Evolutionary conservation across 2,329 filamentous ascomycete genomes (phyloP).

Genomic region (Aureobasidium lini): DNA sequence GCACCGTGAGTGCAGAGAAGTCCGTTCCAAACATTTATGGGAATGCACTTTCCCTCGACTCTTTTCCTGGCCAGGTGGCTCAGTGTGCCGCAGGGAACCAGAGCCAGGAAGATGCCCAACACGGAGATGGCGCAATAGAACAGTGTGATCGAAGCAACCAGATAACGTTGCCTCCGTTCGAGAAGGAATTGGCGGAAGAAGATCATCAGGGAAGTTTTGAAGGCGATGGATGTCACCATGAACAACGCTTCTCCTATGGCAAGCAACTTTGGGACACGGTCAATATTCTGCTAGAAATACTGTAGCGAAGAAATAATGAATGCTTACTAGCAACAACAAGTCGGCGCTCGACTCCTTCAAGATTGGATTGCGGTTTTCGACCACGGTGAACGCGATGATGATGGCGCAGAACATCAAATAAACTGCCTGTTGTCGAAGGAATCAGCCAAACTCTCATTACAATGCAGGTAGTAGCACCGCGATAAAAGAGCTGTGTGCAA

Average conservation of each 20-base stretch:
- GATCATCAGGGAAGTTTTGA: not conserved
- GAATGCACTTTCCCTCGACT: not conserved
- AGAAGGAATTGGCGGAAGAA: not conserved
- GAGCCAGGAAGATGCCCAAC: not conserved
- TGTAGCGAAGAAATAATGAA: too few relatives aligned
- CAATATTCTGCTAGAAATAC: not conserved
- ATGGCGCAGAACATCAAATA: not conserved
- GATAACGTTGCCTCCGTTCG: not conserved
- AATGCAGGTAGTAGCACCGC: too few relatives aligned
- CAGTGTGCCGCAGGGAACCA: not conserved
- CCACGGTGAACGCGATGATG: not conserved
- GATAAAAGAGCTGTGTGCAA: too few relatives aligned
- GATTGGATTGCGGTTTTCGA: not conserved
- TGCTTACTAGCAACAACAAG: not conserved
- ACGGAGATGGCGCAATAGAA: not conserved
- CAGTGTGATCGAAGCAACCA: not conserved
- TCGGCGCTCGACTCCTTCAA: not conserved
- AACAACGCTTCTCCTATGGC: not conserved
- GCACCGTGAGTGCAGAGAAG: not conserved
- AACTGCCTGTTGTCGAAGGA: not conserved
- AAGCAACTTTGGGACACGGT: not conserved
- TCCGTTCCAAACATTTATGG: not conserved
- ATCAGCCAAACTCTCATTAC: not conserved
- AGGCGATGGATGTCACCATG: not conserved
- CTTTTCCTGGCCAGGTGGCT: not conserved